Evolutionary conservation across 2,329 filamentous ascomycete genomes (phyloP), one percentile per base, ranked within the genome.

Genomic region (Fusarium dlaminii): DNA sequence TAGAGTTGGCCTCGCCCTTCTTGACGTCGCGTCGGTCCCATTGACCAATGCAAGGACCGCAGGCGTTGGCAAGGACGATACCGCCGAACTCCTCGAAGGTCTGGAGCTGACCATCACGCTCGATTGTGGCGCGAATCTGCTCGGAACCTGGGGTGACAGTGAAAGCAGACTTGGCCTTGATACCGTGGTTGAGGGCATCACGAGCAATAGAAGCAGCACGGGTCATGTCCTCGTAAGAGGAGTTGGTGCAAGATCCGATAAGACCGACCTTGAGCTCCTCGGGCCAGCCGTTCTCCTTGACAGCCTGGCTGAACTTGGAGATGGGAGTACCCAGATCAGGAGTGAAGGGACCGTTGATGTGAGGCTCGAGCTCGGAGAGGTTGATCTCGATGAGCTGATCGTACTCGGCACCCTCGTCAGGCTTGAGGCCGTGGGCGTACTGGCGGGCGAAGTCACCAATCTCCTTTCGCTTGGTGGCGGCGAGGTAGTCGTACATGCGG

Each of bases 221-320:
- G 40, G 95, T 97, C 96, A 99, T 99, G 82, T 99, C 96, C 84
- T 98, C 93, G 83, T 98, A 99, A 5, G 96, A 98, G 82, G 94
- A 97, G 88, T 99, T 99, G 57, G 96, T 99, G 87, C 96, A 99
- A 85, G 95, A 98, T 69, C 96, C 96, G 80, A 99, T 99, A 62
- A 99, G 89, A 58, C 95, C 95, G 32, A 96, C 96, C 18, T 95
- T 96, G 70, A 99, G 92, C 72, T 92, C 94, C 80, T 94, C 90
- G 5, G 96, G 96, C 96, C 96, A 99, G 57, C 93, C 86, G 83
- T 98, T 94, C 77, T 92, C 88, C 83, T 93, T 88, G 29, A 98
- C 94, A 5, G 93, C 91, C 66, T 94, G 89, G 80, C 95, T 94
- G 86, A 99, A 99, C 80, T 92, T 89, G 55, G 95, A 98, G 62